Evolutionary conservation across 768 basidiomycete species (phyloP).

Genomic region (Lentinula raphanica): DNA sequence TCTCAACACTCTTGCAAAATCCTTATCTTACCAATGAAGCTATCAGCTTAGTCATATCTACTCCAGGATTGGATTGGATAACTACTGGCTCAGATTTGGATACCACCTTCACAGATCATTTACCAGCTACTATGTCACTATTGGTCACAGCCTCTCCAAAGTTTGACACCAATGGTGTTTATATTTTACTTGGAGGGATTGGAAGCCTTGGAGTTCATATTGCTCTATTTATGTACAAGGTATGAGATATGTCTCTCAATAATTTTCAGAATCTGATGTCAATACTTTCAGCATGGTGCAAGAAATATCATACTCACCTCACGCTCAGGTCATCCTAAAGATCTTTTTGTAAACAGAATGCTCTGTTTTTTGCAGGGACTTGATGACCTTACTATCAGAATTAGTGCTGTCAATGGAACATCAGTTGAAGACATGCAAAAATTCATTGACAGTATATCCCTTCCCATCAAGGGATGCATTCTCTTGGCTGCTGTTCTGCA

Average conservation of each 20-base stretch:
- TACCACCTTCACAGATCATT: too few relatives aligned
- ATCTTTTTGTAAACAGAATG: conserved; percentile 19
- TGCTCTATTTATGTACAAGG: conserved; percentile 38
- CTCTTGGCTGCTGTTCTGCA: conserved; percentile 25
- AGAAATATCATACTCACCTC: conserved; percentile 31
- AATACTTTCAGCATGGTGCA: conserved; percentile 34
- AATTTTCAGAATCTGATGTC: too few relatives aligned
- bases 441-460: conserved; percentile 17
- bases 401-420: conserved; percentile 21
- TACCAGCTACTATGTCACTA: too few relatives aligned
- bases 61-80: too few relatives aligned
- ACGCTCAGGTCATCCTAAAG: conserved; percentile 24
- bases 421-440: too few relatives aligned
- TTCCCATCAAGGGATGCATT: conserved; percentile 28
- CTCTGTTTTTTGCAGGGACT: conserved; percentile 23
- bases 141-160: too few relatives aligned
- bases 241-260: too few relatives aligned
- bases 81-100: too few relatives aligned
- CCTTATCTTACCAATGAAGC: too few relatives aligned
- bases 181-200: conserved; percentile 36
- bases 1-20: too few relatives aligned
- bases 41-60: too few relatives aligned
- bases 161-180: too few relatives aligned
- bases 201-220: conserved; percentile 31
- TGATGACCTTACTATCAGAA: conserved; percentile 24